Base-by-base conservation (phyloP, 2,329 filamentous ascomycete species). In the Tolypocladium ovalisporum region DNA sequence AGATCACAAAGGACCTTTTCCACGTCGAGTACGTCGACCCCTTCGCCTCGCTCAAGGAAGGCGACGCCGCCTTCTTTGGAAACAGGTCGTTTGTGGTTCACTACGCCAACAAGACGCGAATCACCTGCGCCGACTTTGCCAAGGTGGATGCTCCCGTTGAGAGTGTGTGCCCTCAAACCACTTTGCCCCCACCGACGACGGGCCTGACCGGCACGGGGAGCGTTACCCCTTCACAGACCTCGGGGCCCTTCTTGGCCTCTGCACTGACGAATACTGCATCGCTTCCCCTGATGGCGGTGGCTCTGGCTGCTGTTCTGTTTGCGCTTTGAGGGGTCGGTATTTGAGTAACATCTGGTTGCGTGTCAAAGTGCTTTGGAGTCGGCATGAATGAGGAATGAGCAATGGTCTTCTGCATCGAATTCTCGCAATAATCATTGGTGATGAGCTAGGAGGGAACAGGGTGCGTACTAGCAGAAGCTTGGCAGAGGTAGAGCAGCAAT, bases 41-140 rank as follows among this genome's bases (percentile, higher is more conserved):
- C 27, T 88, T 78, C 66, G 72, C 79, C n/a, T 82, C 84, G 4
- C 79, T 83, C 36, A 65, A 73, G 49, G 67, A 75, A 17, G 79
- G 76, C 39, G 70, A 75, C 44, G 75, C 75, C 8, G 74, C 80
- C 54, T 89, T 83, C 75, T 81, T 88, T 59, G 84, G 83, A 52
- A 84, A 87, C 73, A 78, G 81, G 59, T 85, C 82, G 59, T 70
- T 88, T 58, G 83, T 86, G 51, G 65, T 88, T 58, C 85, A 88
- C 72, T 84, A 79, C 62, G 74, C 75, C 64, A 85, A 86, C 75
- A 82, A 77, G 70, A 86, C 81, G 1, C 79, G 85, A 60, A 79
- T 87, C 63, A 79, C 78, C 10, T 88, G 85, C 66, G 84, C 82
- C 70, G 85, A 84, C 75, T 86, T 87, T 66, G 69, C 61, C 56